Conservation (phyloP, 495 filamentous ascomycete species). For the Parathielavia appendiculata region DNA sequence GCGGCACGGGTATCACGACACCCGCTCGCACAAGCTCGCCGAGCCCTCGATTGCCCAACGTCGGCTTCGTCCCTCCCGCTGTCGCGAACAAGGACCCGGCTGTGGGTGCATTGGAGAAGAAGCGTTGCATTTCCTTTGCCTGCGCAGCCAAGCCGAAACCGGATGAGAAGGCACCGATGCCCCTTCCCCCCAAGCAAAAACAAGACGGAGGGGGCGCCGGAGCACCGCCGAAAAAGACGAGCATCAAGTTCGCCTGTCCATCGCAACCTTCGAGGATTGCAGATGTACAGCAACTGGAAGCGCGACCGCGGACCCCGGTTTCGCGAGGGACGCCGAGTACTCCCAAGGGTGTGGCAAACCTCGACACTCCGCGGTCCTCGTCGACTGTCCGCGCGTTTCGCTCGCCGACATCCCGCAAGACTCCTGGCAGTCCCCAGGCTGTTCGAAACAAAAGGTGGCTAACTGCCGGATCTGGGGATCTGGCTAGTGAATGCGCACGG, state of each 20-base stretch:
- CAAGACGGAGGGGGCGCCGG: constrained; percentile 23
- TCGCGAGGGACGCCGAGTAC: constrained; percentile 21
- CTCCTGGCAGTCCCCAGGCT: constrained; percentile 33
- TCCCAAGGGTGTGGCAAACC: constrained; percentile 31
- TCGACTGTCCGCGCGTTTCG: constrained; percentile 47
- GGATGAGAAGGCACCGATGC: constrained; percentile 28
- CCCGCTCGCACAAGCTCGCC: constrained; percentile 82
- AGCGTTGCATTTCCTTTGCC: constrained; percentile 89
- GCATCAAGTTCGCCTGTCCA: constrained; percentile 51
- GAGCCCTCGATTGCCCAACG: constrained; percentile 65
- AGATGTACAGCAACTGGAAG: constrained; percentile 14
- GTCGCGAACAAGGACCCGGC: not conserved
- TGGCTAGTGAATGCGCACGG: constrained; percentile 62
- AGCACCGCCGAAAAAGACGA: constrained; percentile 38
- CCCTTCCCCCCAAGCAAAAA: constrained; percentile 24
- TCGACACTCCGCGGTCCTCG: constrained; percentile 39
- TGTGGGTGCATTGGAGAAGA: constrained; percentile 40
- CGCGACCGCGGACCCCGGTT: constrained; percentile 21
- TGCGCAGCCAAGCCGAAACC: constrained; percentile 53
- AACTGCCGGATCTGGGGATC: constrained; percentile 46
- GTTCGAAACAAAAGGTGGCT: constrained; percentile 42
- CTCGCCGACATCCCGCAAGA: constrained; percentile 40
- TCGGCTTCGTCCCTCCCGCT: constrained; percentile 26
- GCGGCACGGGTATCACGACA: constrained; percentile 87
- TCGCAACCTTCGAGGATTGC: constrained; percentile 11